Evolutionary conservation across 441 rosid species (phyloP).

Genomic region (Dalechampia spathulata): DNA sequence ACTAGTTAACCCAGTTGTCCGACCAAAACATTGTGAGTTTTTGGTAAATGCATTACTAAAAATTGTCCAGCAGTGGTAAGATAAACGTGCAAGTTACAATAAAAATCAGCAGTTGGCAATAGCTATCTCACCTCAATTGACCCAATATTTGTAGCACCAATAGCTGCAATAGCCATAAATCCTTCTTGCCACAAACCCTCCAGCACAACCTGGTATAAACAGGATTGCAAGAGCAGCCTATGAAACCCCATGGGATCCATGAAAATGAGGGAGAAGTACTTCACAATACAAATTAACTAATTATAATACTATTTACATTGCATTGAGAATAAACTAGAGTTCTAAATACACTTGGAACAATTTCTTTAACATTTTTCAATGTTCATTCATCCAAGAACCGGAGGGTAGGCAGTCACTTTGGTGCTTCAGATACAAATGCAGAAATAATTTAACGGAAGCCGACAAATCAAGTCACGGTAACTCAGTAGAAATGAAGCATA

Average conservation of each 20-base stretch:
- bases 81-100: background rate
- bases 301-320: background rate
- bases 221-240: background rate
- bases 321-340: background rate
- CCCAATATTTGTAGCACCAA: slow-evolving; percentile 94
- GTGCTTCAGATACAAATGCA: background rate
- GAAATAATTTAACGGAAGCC: background rate
- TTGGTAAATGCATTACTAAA: background rate
- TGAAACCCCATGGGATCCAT: background rate
- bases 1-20: background rate
- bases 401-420: background rate
- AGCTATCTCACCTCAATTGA: slow-evolving; percentile 70
- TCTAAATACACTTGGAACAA: background rate
- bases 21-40: background rate
- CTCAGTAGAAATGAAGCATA: background rate
- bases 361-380: background rate
- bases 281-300: background rate
- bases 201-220: slow-evolving; percentile 67
- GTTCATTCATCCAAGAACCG: background rate
- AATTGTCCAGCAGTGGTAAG: background rate
- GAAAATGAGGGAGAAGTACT: slow-evolving; percentile 3
- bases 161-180: slow-evolving; percentile 82
- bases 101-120: background rate
- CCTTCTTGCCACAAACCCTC: slow-evolving; percentile 92
- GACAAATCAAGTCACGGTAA: slow-evolving; percentile 1